These are phyloP conservation scores for Middelhovenomyces tepae DNA, from an alignment of 805 yeast genomes.

Conservation along the genomic window DNA sequence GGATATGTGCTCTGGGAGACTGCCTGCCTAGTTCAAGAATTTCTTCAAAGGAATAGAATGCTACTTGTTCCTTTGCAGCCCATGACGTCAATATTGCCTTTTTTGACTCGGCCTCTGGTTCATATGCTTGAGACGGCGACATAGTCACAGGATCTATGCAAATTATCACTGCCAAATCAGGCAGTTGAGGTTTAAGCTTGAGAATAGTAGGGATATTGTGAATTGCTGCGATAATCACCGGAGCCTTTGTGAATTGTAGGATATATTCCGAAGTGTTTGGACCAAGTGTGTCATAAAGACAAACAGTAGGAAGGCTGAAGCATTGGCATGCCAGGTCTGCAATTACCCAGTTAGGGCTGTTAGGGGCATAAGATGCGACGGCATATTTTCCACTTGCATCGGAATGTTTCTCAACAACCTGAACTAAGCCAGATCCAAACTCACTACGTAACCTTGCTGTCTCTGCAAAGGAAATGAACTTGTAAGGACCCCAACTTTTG, in stretches of 20 bases:
- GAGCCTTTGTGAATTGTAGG: slow-evolving; percentile 50
- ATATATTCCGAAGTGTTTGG: slow-evolving; percentile 56
- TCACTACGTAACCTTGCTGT: slow-evolving; percentile 36
- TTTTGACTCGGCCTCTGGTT: slow-evolving; percentile 21
- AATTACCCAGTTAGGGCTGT: slow-evolving; percentile 48
- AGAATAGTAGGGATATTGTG: slow-evolving; percentile 43
- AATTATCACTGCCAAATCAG: slow-evolving; percentile 42
- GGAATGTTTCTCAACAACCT: slow-evolving; percentile 29
- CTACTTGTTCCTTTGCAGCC: slow-evolving; percentile 23
- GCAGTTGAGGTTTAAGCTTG: slow-evolving; percentile 34
- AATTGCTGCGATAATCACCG: slow-evolving; percentile 48
- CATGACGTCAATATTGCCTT: slow-evolving; percentile 20
- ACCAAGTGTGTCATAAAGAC: slow-evolving; percentile 50
- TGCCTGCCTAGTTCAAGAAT: slow-evolving; percentile 35
- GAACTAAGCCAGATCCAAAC: slow-evolving; percentile 49
- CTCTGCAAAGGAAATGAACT: slow-evolving; percentile 35
- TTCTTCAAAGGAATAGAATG: slow-evolving; percentile 36
- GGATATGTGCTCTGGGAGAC: slow-evolving; percentile 37
- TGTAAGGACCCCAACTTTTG: slow-evolving; percentile 34
- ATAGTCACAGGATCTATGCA: slow-evolving; percentile 42
- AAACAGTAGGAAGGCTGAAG: slow-evolving; percentile 46
- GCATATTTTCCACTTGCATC: slow-evolving; percentile 18
- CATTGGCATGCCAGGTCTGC: slow-evolving; percentile 61
- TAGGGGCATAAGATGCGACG: slow-evolving; percentile 24
- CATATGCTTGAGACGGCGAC: slow-evolving; percentile 28